phyloP scores from a whole-genome alignment of 805 yeast species.

The Yarrowia sp. region DNA sequence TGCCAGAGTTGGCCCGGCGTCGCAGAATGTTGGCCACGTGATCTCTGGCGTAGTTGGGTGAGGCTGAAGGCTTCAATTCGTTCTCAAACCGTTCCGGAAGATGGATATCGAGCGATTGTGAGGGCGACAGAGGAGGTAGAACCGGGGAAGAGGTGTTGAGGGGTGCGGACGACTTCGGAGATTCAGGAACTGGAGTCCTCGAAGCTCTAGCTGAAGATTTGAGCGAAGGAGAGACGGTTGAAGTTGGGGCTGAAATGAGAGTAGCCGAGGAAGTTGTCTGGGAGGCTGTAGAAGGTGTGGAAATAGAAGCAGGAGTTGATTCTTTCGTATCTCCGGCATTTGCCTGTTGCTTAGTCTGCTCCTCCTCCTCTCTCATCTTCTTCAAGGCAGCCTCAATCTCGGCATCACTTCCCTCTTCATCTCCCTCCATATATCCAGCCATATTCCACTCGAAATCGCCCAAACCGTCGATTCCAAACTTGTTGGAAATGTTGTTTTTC shows the following conservation, averaged over 20 bases:
- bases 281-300: background rate
- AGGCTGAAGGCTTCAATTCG: background rate
- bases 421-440: constrained; percentile 10
- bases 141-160: background rate
- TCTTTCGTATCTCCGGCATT: no score
- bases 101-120: background rate
- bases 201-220: no score
- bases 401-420: background rate
- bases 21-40: constrained; percentile 10
- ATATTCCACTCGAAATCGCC: constrained; percentile 15
- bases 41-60: constrained; percentile 6
- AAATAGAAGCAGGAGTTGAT: no score
- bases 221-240: no score
- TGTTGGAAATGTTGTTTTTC: background rate
- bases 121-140: background rate
- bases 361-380: background rate
- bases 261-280: no score
- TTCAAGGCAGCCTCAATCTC: constrained; percentile 3
- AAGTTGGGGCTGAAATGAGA: no score
- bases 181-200: background rate
- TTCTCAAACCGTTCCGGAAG: constrained; percentile 5
- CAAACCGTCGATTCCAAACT: background rate
- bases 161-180: background rate
- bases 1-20: background rate
- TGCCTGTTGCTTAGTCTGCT: background rate